A percentile compares a stretch with the other conserved stretches of the same genome.
Evolutionary conservation across 176 grass and related monocot genomes (phyloP).

Genomic region (Carex kokanica): DNA sequence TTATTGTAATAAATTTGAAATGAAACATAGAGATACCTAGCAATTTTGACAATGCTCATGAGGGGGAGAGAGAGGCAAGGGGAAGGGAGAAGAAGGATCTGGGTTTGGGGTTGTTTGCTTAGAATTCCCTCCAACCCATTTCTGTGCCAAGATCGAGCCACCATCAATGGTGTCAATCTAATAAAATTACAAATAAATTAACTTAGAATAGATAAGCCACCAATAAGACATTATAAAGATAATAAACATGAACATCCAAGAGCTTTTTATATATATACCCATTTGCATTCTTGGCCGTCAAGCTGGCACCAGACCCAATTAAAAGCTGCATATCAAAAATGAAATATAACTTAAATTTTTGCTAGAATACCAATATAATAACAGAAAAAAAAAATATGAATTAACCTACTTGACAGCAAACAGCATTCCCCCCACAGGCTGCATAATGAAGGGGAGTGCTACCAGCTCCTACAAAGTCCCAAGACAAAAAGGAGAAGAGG

Average conservation of each 20-base stretch:
- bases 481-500: neutral
- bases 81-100: constrained; percentile 56
- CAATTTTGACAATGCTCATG: constrained; percentile 96
- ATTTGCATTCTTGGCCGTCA: constrained; percentile 65
- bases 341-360: constrained; percentile 30
- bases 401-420: constrained; percentile 84
- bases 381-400: constrained; percentile 26
- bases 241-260: constrained; percentile 7
- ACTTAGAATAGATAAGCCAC: constrained; percentile 4
- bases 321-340: constrained; percentile 65
- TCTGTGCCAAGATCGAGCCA: constrained; percentile 95
- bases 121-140: constrained; percentile 58
- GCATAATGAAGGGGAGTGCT: constrained; percentile 95
- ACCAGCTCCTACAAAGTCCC: constrained; percentile 62
- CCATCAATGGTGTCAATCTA: constrained; percentile 86
- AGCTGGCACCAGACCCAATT: constrained; percentile 72
- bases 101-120: constrained; percentile 62
- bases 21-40: constrained; percentile 46
- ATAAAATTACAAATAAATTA: constrained; percentile 14
- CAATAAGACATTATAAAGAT: neutral
- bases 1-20: neutral
- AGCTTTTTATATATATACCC: constrained; percentile 39
- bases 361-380: neutral
- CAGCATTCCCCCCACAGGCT: constrained; percentile 81
- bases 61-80: constrained; percentile 75